These are phyloP conservation scores for Lentinus brumalis DNA, from an alignment of 768 basidiomycete species.

Conservation along the genomic window DNA sequence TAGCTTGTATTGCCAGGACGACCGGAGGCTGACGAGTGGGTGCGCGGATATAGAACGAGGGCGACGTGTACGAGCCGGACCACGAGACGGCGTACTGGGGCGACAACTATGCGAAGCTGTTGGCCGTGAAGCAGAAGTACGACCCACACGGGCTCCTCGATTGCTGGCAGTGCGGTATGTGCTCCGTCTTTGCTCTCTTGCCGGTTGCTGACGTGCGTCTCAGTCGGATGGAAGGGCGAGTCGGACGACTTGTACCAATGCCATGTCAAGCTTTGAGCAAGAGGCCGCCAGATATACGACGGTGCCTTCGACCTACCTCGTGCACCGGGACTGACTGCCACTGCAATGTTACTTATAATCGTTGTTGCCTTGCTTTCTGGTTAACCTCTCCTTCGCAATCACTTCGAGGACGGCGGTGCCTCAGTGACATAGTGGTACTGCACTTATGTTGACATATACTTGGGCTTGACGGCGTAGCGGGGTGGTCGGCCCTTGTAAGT, in stretches of 20 bases:
- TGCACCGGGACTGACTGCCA: no score
- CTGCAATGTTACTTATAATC: no score
- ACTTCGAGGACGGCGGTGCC: no score
- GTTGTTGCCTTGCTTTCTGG: no score
- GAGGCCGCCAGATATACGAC: no score
- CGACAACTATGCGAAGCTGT: slow-evolving; percentile 33
- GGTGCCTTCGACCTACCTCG: no score
- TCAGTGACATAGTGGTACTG: no score
- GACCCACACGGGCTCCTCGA: slow-evolving; percentile 33
- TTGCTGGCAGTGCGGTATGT: slow-evolving; percentile 40
- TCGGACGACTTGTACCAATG: slow-evolving; percentile 24
- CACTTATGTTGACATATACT: no score
- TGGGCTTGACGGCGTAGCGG: no score
- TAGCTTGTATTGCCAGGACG: background rate
- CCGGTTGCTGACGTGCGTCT: background rate
- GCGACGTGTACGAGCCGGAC: slow-evolving; percentile 37
- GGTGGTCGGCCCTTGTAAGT: no score
- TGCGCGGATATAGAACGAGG: slow-evolving; percentile 32
- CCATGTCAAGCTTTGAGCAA: slow-evolving; percentile 14
- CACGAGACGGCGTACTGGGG: slow-evolving; percentile 39
- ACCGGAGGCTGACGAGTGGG: background rate
- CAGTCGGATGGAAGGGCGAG: slow-evolving; percentile 35
- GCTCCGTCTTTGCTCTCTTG: background rate
- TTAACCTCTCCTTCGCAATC: no score
- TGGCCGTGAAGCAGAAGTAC: slow-evolving; percentile 37